A percentile compares a stretch with the other conserved stretches of the same genome.
phyloP scores from a whole-genome alignment of 1,284 basidiomycete genomes.

The Rhodofomes roseus region DNA sequence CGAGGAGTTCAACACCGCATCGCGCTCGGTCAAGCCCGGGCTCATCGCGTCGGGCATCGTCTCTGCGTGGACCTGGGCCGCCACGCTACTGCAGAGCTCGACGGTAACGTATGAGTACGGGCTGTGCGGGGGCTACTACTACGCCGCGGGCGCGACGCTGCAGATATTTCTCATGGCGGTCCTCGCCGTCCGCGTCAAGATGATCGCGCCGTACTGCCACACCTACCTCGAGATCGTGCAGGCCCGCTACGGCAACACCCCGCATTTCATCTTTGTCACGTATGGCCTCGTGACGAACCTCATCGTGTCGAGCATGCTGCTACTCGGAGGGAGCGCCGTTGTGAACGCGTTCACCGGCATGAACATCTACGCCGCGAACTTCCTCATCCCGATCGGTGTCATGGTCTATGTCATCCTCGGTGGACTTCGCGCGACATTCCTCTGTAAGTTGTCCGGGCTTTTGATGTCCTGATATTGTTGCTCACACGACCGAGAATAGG shows the following conservation, averaged over 20 bases:
- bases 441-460: conserved; percentile 18
- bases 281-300: conserved; percentile 27
- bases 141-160: conserved; percentile 19
- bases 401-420: conserved; percentile 17
- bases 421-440: conserved; percentile 11
- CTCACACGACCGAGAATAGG: neutral
- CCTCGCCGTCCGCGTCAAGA: conserved; percentile 27
- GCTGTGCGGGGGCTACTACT: conserved; percentile 22
- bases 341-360: conserved; percentile 44
- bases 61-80: conserved; percentile 33
- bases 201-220: conserved; percentile 20
- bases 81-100: conserved; percentile 32
- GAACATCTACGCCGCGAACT: conserved; percentile 33
- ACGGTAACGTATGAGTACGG: conserved; percentile 36
- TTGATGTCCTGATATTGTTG: conserved; percentile 14
- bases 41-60: conserved; percentile 54
- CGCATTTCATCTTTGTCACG: conserved; percentile 10
- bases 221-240: conserved; percentile 19
- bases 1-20: conserved; percentile 46
- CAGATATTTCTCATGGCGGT: conserved; percentile 45
- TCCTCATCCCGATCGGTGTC: conserved; percentile 18
- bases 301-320: conserved; percentile 11
- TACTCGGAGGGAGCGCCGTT: conserved; percentile 33
- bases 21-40: conserved; percentile 43
- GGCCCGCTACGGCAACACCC: conserved; percentile 7